Evolutionary conservation across 805 yeast genomes (phyloP).

Genomic region (Starmera dryadoides): DNA sequence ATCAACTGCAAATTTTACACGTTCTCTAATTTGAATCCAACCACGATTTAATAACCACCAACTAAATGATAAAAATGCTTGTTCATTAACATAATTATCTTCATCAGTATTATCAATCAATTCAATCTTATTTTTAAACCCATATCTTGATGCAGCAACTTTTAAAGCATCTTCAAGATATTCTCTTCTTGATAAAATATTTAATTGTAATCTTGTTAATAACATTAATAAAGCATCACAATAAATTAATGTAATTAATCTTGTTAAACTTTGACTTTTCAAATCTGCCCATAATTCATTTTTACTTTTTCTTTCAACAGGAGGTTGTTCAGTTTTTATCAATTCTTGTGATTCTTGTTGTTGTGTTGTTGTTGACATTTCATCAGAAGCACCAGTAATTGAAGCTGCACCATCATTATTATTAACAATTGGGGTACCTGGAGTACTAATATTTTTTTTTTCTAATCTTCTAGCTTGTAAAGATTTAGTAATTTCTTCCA

Average conservation of each 20-base stretch:
- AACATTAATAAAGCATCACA: constrained; percentile 63
- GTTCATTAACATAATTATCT: constrained; percentile 54
- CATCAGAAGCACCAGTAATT: constrained; percentile 18
- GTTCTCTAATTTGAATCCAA: constrained; percentile 50
- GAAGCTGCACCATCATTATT: too few relatives aligned
- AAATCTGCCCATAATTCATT: constrained; percentile 79
- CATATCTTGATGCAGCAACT: constrained; percentile 47
- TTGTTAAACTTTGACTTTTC: constrained; percentile 64
- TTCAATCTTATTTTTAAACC: constrained; percentile 13
- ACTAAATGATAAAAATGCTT: constrained; percentile 76
- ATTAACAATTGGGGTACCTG: too few relatives aligned
- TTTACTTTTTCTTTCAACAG: constrained; percentile 32
- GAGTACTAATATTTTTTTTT: constrained; percentile 11
- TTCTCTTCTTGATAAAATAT: constrained; percentile 80
- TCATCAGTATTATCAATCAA: constrained; percentile 14
- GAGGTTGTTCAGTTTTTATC: constrained; percentile 21
- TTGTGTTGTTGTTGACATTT: constrained; percentile 35
- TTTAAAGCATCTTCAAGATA: constrained; percentile 74
- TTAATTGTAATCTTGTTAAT: constrained; percentile 78
- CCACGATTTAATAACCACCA: constrained; percentile 95
- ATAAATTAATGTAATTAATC: constrained; percentile 67
- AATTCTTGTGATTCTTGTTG: constrained; percentile 16
- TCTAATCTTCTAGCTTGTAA: constrained; percentile 52
- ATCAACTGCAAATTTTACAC: constrained; percentile 50
- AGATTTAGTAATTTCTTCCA: constrained; percentile 65